Base-by-base conservation (phyloP, 495 filamentous ascomycete genomes). In the Daldinia bambusicola region DNA sequence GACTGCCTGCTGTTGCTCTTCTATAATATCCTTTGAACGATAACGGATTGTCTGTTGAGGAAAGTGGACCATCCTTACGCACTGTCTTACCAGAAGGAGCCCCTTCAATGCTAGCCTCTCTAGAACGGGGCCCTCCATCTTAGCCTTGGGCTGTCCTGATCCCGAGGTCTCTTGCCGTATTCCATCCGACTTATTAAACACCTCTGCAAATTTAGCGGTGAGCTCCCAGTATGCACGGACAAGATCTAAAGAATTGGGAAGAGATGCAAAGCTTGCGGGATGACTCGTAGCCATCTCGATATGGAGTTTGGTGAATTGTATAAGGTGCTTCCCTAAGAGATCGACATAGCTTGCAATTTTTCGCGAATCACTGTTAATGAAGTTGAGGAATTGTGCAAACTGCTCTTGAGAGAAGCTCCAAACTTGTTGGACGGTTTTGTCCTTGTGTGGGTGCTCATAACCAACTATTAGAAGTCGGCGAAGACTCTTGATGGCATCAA, bases 241-340 rank as follows among this genome's bases (percentile, higher is more conserved):
- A 10, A 99, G 86, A 12, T 86, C 80, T 4, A 95, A 81, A 34
- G 92, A 92, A 66, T 92, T 88, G 2, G 93, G 92, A 6, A 99
- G 85, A 12, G 92, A 79, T 0, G 90, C 89, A 80, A 97, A 98
- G 31, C 92, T 90, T 5, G 89, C 89, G 9, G 93, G 90, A 74
- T 95, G 93, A 10, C 79, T 76, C 55, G 84, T 84, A 4, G 90
- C 87, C 90, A 98, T 95, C 43, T 93, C 89, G 22, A 95, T 82
- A 77, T 98, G 94, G 8, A 98, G 83, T 80, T 99, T 98, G 10
- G 95, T 89, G 52, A 97, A 89, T 76, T 97, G 95, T 55, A 96
- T 75, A 7, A 96, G 81, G 67, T 98, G 95, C 72, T 94, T 94
- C 68, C 92, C 91, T n/a, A 96, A 80, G 32, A 89, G 68, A 26